These are phyloP conservation scores for Boletus nobilissimus DNA, from an alignment of 1,284 basidiomycete species.

Conservation along the genomic window DNA sequence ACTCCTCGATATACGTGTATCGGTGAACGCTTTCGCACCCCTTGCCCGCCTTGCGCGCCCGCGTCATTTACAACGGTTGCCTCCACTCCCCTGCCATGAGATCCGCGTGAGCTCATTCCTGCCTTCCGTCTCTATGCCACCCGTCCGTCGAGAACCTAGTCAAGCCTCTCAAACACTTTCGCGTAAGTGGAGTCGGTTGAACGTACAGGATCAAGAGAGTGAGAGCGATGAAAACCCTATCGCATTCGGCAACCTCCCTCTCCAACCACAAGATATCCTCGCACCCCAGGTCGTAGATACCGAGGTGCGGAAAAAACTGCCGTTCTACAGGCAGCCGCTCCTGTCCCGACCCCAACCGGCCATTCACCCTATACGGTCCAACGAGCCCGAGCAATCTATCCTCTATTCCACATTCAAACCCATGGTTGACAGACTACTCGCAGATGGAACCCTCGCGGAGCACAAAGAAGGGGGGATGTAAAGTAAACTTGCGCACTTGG, in stretches of 20 bases:
- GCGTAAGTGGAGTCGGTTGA: conserved; percentile 47
- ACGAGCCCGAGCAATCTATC: conserved; percentile 33
- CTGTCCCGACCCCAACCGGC: conserved; percentile 41
- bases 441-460: conserved; percentile 24
- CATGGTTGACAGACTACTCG: conserved; percentile 39
- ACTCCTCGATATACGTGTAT: conserved; percentile 32
- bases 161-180: conserved; percentile 33
- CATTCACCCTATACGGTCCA: conserved; percentile 18
- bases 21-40: conserved; percentile 31
- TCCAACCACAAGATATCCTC: not conserved
- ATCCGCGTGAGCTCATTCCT: conserved; percentile 15
- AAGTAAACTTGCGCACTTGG: not conserved
- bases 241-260: conserved; percentile 33
- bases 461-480: conserved; percentile 17
- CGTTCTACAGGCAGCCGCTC: conserved; percentile 3
- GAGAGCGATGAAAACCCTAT: conserved; percentile 32
- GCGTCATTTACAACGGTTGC: conserved; percentile 28
- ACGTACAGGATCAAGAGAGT: conserved; percentile 37
- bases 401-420: conserved; percentile 39
- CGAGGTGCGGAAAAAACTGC: conserved; percentile 31
- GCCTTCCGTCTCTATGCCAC: conserved; percentile 27
- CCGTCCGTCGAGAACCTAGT: conserved; percentile 22
- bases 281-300: conserved; percentile 15
- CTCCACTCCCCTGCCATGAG: conserved; percentile 31
- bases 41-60: conserved; percentile 38